Base-by-base conservation (phyloP, 139 green algal genomes). In the Tetradesmus lagerheimii region DNA sequence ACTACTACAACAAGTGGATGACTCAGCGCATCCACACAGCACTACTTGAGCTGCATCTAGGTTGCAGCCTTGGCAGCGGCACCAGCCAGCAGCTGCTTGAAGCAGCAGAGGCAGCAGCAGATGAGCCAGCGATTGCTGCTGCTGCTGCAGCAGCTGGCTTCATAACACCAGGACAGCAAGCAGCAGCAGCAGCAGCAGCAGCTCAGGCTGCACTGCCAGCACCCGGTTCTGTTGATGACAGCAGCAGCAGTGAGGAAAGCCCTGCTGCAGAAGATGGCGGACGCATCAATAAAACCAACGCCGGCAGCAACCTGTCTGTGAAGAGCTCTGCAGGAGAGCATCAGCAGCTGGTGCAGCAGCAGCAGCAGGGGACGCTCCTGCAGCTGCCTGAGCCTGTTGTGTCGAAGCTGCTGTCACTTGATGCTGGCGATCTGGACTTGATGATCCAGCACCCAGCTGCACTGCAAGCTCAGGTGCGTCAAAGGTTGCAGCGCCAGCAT, bases 1-100 rank as follows among this genome's bases (percentile, higher is more conserved):
- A 79, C 57, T 87, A 87, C 82, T 87, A 87, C 82, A 87, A 53
- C 57, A 78, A 87, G 53, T 87, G 82, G 82, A 87, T 87, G 82
- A 62, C 34, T 9, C 82, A 87, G 53, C 82, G 57, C 35, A 50
- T 87, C 23, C 82, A 87, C 53, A 37, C 57, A 37, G 57, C 82
- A 25, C 82, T 87, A 57, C 82, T 87, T 25, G 18, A 77, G 35
- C 53, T 87, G 31, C 53, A 87, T 35, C 53, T 87, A 12, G 43
- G 31, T 34, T n/a, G 23, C 37, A 82, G 76, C 76, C 50, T 86
- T 50, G 37, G 64, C 53, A 78, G 14, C 53, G 12, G 31, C 82
- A 79, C 34, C 45, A 66, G 80, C 57, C 50, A 87, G 41, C 79
- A 67, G 79, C 1, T 85, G 41, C 53, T 77, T 23, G 50, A 27